These are phyloP conservation scores for Teratosphaeria zuluensis DNA, from an alignment of 2,329 filamentous ascomycete species.

Conservation along the genomic window DNA sequence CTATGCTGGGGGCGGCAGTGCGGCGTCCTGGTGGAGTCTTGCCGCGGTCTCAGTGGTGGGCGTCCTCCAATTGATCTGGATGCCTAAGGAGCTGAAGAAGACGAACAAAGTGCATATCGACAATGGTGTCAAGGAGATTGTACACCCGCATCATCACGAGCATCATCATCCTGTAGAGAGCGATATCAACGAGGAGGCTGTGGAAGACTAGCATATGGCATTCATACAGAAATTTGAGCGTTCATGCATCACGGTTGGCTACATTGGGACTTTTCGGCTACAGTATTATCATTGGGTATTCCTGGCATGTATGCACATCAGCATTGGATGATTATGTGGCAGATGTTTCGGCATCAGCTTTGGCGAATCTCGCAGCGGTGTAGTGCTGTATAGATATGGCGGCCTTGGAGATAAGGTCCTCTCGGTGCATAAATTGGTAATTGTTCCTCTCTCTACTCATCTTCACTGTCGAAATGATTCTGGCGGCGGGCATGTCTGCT, in stretches of 20 bases:
- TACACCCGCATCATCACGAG: neutral
- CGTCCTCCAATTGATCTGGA: slow-evolving; percentile 44
- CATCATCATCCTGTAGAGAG: neutral
- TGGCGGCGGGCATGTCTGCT: neutral
- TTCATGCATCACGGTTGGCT: neutral
- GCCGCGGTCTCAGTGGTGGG: slow-evolving; percentile 44
- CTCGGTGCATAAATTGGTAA: neutral
- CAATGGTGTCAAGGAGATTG: neutral
- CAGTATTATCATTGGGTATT: neutral
- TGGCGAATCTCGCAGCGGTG: neutral
- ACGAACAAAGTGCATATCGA: neutral
- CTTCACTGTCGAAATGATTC: neutral
- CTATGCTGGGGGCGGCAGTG: slow-evolving; percentile 49
- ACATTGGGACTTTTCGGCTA: neutral
- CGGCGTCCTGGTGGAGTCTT: slow-evolving; percentile 50
- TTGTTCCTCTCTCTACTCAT: neutral
- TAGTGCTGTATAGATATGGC: neutral
- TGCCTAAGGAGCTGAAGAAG: slow-evolving; percentile 35
- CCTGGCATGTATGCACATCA: neutral
- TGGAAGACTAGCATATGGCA: neutral
- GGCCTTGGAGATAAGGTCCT: neutral
- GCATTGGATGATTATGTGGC: neutral
- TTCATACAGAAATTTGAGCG: neutral
- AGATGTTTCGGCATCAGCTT: neutral
- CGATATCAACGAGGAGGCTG: neutral